Percentiles rank a stretch among this genome's conserved stretches.
Evolutionary conservation across 1,284 basidiomycete genomes (phyloP).

Genomic region (Rhodotorula sp.): DNA sequence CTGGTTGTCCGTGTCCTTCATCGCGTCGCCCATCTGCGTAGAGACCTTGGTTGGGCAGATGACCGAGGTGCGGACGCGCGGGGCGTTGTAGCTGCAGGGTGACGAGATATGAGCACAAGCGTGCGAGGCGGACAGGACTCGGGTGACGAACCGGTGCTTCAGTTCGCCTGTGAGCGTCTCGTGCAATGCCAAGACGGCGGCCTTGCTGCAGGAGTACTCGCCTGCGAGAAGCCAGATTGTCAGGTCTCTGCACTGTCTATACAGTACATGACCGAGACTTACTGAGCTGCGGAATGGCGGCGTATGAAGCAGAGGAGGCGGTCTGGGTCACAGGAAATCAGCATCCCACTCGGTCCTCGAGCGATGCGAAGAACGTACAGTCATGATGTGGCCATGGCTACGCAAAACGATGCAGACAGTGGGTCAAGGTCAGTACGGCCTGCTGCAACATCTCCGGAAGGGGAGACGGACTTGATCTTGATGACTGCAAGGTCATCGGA

Average conservation of each 20-base stretch:
- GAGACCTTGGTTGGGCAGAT: conserved; percentile 41
- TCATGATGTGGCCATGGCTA: conserved; percentile 38
- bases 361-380: background rate
- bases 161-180: conserved; percentile 38
- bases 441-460: too few relatives aligned
- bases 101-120: too few relatives aligned
- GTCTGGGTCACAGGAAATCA: conserved; percentile 5
- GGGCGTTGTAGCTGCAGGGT: conserved; percentile 32
- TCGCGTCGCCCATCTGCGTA: conserved; percentile 38
- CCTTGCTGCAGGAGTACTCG: conserved; percentile 40
- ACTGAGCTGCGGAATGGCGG: conserved; percentile 30
- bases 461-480: conserved; percentile 23
- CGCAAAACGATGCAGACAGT: background rate
- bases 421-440: background rate
- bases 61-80: conserved; percentile 36
- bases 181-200: conserved; percentile 38
- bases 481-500: conserved; percentile 14
- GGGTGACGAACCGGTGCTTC: conserved; percentile 21
- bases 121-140: background rate
- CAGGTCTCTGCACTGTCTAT: background rate
- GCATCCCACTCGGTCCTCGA: background rate
- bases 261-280: background rate
- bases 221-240: background rate
- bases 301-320: conserved; percentile 31
- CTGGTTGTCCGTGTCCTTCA: conserved; percentile 32